These are phyloP conservation scores for Alternaria panax DNA, from an alignment of 2,329 filamentous ascomycete genomes.

Conservation along the genomic window DNA sequence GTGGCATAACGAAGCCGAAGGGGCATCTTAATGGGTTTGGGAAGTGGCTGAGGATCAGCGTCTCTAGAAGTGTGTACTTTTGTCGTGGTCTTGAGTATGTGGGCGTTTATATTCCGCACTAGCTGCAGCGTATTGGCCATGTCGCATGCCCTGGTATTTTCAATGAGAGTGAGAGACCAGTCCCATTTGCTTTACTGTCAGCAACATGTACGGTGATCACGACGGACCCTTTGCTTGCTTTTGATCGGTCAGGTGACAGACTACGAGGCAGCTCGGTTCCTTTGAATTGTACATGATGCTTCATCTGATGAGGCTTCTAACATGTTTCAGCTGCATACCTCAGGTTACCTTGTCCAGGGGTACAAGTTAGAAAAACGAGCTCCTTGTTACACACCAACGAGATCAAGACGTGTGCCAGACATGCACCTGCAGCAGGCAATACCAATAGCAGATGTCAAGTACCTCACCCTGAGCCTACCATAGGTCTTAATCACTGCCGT, in stretches of 20 bases:
- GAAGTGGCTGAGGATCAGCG: conserved; percentile 20
- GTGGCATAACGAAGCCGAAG: conserved; percentile 49
- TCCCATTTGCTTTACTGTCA: not conserved
- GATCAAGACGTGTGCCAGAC: not conserved
- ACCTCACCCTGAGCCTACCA: not conserved
- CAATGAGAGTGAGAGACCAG: not conserved
- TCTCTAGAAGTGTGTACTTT: conserved; percentile 6
- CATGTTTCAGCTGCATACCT: no score
- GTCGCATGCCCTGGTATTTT: not conserved
- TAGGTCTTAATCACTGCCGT: not conserved
- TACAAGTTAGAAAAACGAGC: not conserved
- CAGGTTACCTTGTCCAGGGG: no score
- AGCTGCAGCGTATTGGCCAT: not conserved
- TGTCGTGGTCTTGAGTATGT: not conserved
- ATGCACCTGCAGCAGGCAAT: not conserved
- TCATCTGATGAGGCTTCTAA: no score
- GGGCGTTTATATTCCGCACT: not conserved
- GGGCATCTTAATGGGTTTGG: conserved; percentile 30
- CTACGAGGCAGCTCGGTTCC: not conserved
- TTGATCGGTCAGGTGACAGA: not conserved
- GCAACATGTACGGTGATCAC: not conserved
- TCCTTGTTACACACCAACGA: not conserved
- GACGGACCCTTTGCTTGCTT: not conserved
- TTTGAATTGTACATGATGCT: no score
- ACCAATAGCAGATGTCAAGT: not conserved